Percentiles rank a stretch among this genome's conserved stretches.
Evolutionary conservation across 1,139 yeast species (phyloP).

Genomic region (Suhomyces kunorum): DNA sequence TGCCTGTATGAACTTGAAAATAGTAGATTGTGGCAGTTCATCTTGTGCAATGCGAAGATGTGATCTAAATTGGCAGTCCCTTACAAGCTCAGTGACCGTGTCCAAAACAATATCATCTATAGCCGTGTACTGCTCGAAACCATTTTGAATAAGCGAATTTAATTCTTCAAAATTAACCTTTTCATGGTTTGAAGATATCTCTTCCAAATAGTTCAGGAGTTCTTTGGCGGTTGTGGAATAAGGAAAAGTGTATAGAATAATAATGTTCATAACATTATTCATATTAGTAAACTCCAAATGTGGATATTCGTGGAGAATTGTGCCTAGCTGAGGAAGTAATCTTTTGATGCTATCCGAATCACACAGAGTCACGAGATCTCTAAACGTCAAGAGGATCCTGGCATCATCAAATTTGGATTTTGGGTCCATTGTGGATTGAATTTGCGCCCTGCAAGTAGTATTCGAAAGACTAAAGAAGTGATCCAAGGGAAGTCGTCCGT

Average conservation of each 20-base stretch:
- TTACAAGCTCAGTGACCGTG: conserved; percentile 6
- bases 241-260: conserved; percentile 7
- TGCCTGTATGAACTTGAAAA: conserved; percentile 28
- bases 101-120: conserved; percentile 2
- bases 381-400: conserved; percentile 7
- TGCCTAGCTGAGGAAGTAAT: not conserved
- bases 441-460: not conserved
- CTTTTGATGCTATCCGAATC: not conserved
- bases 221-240: conserved; percentile 1
- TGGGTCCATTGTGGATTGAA: conserved; percentile 1
- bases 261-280: conserved; percentile 11
- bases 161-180: not conserved
- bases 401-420: conserved; percentile 9
- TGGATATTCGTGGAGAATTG: not conserved
- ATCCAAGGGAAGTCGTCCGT: not conserved
- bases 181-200: not conserved
- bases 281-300: conserved; percentile 8
- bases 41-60: not conserved
- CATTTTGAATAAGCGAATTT: not conserved
- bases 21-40: conserved; percentile 3
- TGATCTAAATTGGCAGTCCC: not conserved
- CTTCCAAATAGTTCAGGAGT: not conserved
- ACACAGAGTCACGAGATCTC: not conserved
- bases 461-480: not conserved
- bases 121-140: not conserved